A percentile compares a stretch with the other conserved stretches of the same genome.
phyloP scores from a whole-genome alignment of 805 yeast species.

The Saccharomyces eubayanus region DNA sequence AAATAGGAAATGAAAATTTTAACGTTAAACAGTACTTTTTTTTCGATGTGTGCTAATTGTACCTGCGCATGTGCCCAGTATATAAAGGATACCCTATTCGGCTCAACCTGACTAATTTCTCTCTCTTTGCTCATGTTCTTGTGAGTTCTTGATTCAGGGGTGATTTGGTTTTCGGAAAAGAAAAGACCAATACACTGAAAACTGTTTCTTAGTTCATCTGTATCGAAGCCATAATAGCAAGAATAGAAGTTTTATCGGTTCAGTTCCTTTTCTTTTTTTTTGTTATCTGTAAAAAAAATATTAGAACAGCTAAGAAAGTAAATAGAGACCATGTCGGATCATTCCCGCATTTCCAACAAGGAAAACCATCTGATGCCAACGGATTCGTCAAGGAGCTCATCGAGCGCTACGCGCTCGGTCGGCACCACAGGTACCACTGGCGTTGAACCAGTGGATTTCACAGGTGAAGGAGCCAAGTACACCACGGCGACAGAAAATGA shows the following conservation, averaged over 20 bases:
- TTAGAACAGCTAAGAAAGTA: background rate
- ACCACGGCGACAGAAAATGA: constrained; percentile 16
- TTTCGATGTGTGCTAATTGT: background rate
- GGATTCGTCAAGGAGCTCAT: constrained; percentile 3
- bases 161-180: background rate
- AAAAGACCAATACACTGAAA: background rate
- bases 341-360: background rate
- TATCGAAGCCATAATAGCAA: background rate
- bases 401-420: background rate
- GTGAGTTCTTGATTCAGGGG: too few relatives aligned
- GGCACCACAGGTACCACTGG: constrained; percentile 1
- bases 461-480: constrained; percentile 1
- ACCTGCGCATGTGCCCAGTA: background rate
- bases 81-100: background rate
- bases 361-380: constrained; percentile 1
- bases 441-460: constrained; percentile 11
- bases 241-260: background rate
- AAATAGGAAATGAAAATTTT: background rate
- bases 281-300: background rate
- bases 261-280: background rate
- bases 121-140: background rate
- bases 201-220: background rate
- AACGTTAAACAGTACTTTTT: background rate
- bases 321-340: background rate
- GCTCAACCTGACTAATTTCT: background rate